Evolutionary conservation across 306 rosid species (phyloP), one percentile per base, ranked within the genome.

Genomic region (Elaeagnus macrophylla): DNA sequence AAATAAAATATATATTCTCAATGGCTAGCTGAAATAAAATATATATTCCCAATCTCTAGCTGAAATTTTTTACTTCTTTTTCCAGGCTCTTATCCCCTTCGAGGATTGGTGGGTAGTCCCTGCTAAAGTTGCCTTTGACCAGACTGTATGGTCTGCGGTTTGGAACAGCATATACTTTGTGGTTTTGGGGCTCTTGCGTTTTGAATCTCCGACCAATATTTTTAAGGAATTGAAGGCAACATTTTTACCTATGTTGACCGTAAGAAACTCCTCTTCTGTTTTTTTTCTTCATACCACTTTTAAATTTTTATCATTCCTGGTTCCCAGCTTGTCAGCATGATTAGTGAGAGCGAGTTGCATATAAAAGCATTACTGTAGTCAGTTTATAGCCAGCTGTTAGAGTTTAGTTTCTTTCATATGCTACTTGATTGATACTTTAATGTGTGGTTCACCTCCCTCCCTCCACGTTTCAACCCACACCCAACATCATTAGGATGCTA

Each of bases 101-200:
- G 66, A 91, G 67, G 80, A 72, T 66, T 86, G 97, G 97, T 91
- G 96, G 97, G 93, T 83, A 47, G 89, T 91, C 64, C 97, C 89
- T 19, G 94, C 88, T 53, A 91, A 91, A 81, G 83, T 91, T 68
- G 94, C 83, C 53, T 86, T 86, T 59, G 96, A 86, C 65, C 97
- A 91, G 82, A 86, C 94, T 25, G 79, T 82, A 36, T 91, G 97
- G 96, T 39, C 97, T 0, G 86, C 94, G 10, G 48, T 91, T 72
- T 91, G 97, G 94, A 91, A 91, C 87, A 86, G 88, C 75, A 82
- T 84, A 69, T 86, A 91, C 77, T 91, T 73, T 72, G 88, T 84
- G 49, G 81, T 57, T 65, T 62, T 91, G 80, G 96, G 97, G 20
- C 57, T 86, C 65, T 65, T 91, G 71, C 87, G 97, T 59, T 76